Conservation (phyloP, 169 alveolate genomes). For the Amoebophrya sp. region DNA sequence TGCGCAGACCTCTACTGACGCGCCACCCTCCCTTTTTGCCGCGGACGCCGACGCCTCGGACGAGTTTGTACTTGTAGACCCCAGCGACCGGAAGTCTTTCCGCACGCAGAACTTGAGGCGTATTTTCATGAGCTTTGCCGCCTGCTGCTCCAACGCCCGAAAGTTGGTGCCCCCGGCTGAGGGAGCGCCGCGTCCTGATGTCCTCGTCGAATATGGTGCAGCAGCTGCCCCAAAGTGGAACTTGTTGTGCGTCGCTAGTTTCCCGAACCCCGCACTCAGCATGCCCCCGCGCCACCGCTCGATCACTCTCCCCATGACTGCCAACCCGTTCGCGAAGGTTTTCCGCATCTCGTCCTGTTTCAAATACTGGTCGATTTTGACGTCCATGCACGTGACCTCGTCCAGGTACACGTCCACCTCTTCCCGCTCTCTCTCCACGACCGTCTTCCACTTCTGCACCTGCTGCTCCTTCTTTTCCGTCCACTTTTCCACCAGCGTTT, state of each 20-base stretch:
- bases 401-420: background rate
- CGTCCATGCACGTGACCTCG: background rate
- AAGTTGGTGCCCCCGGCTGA: too few species aligned
- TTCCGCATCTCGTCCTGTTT: background rate
- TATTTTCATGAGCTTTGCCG: background rate
- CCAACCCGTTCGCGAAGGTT: background rate
- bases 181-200: too few species aligned
- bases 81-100: too few species aligned
- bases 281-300: background rate
- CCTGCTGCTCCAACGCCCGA: background rate
- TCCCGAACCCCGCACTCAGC: background rate
- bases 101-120: background rate
- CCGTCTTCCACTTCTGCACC: too few species aligned
- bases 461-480: too few species aligned
- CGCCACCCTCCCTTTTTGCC: too few species aligned
- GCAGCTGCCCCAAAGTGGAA: too few species aligned
- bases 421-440: background rate
- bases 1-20: too few species aligned
- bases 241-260: background rate
- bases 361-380: background rate
- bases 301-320: background rate
- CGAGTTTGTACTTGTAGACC: too few species aligned
- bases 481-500: too few species aligned
- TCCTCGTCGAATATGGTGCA: too few species aligned
- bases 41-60: too few species aligned